A percentile compares a stretch with the other conserved stretches of the same genome.
Evolutionary conservation across 768 basidiomycete genomes (phyloP).

Genomic region (Kwoniella bestiolae): DNA sequence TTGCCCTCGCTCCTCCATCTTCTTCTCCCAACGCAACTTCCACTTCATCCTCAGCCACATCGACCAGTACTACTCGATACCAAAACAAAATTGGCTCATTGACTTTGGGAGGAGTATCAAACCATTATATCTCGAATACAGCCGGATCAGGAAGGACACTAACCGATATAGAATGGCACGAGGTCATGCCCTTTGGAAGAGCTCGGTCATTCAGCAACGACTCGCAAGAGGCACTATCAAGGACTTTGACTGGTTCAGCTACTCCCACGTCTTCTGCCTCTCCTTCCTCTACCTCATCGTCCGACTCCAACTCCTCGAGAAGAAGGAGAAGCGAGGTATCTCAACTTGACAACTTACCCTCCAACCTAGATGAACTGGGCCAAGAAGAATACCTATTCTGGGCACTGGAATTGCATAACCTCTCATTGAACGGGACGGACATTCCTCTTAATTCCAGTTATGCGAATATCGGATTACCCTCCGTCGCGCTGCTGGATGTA

Average conservation of each 20-base stretch:
- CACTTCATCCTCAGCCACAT: constrained; percentile 31
- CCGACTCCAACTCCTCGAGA: not conserved
- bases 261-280: not conserved
- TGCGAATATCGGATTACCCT: constrained; percentile 25
- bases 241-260: constrained; percentile 2
- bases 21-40: constrained; percentile 12
- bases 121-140: constrained; percentile 29
- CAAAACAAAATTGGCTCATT: constrained; percentile 28
- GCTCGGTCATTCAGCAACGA: constrained; percentile 16
- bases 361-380: constrained; percentile 22
- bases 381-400: constrained; percentile 43
- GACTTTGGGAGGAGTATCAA: constrained; percentile 49
- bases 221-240: constrained; percentile 11
- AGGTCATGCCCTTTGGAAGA: constrained; percentile 46
- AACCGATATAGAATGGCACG: constrained; percentile 50
- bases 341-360: constrained; percentile 14
- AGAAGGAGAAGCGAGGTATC: not conserved
- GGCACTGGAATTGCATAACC: constrained; percentile 39
- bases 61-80: constrained; percentile 28
- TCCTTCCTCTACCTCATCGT: constrained; percentile 1
- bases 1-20: constrained; percentile 38
- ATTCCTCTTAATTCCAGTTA: constrained; percentile 45
- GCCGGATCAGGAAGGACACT: constrained; percentile 34
- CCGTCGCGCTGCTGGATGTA: constrained; percentile 49
- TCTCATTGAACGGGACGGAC: constrained; percentile 51